Base-by-base conservation (phyloP, 176 grass and related monocot species). In the Juncus inflexus region DNA sequence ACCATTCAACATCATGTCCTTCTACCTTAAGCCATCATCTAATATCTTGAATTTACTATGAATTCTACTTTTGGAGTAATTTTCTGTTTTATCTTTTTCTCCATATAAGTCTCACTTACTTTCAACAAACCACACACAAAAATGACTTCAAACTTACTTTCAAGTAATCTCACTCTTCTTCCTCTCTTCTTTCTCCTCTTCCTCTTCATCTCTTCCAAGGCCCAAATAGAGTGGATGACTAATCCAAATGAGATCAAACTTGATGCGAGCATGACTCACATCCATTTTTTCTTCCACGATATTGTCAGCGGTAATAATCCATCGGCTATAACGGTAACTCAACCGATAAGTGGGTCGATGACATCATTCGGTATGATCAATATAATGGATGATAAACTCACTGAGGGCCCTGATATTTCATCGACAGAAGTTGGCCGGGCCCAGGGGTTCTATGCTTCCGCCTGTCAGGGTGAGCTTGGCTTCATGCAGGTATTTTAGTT, bases 221-320 rank as follows among this genome's bases (percentile, higher is more conserved):
- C 55, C 42, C 66, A 65, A 7, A 41, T 74, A 49, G 57, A 64
- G 38, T 42, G 65, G 50, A 2, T 45, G 15, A 3, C 49, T 3
- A 1, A 28, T 12, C 35, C 2, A 4, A 15, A 19, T 43, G 7
- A 45, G 19, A 7, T 3, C 49, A 79, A 65, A 35, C 35, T 60
- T 0, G 50, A 67, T 53, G 62, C 70, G 35, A 64, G 68, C 63
- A 52, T 55, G 55, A 86, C 77, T 1, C 90, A 95, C 74, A 74
- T 95, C 7, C 86, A 83, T 78, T 95, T 95, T 79, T 95, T 53
- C 83, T 90, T 95, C 77, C 90, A 95, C 66, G 90, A 95, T 73
- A 85, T 83, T 52, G 47, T 85, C 71, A 82, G 81, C 58, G 85
- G 85, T 11, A 62, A 69, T 13, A 85, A 83, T 1, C 74, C 78